These are phyloP conservation scores for Cantharellus anzutake DNA, from an alignment of 768 basidiomycete genomes.

Conservation along the genomic window DNA sequence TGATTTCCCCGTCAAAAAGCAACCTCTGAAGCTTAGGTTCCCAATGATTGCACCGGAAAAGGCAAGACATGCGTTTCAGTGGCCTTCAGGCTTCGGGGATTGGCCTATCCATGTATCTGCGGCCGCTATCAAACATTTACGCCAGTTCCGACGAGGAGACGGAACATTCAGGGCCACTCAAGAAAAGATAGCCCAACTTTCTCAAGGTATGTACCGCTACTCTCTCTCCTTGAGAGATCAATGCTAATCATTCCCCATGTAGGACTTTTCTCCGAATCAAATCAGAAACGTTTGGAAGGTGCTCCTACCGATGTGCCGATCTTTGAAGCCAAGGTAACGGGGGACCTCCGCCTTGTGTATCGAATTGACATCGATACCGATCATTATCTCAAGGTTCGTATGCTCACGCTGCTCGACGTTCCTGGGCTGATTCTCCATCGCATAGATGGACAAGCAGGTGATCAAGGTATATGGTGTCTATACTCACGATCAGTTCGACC, in stretches of 20 bases:
- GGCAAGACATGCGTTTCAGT: neutral
- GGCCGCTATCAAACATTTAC: neutral
- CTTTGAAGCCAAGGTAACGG: conserved; percentile 49
- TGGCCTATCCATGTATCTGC: neutral
- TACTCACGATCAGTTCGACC: conserved; percentile 27
- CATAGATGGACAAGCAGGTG: conserved; percentile 24
- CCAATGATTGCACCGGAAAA: neutral
- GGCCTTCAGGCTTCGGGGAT: neutral
- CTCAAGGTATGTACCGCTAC: no score
- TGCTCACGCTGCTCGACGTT: neutral
- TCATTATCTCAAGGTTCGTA: neutral
- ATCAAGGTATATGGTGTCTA: conserved; percentile 33
- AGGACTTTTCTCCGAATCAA: conserved; percentile 49
- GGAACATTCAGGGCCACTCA: no score
- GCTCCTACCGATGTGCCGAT: conserved; percentile 31
- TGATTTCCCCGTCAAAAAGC: neutral
- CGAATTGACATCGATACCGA: conserved; percentile 2
- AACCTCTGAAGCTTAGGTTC: neutral
- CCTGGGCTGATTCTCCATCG: neutral
- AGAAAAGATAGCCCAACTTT: no score
- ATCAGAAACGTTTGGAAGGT: conserved; percentile 37
- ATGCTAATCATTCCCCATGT: no score
- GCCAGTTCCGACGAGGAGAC: neutral
- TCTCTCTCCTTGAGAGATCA: no score
- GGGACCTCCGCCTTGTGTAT: conserved; percentile 28